These are phyloP conservation scores for Candida ulmi DNA, from an alignment of 805 yeast species.

Conservation along the genomic window DNA sequence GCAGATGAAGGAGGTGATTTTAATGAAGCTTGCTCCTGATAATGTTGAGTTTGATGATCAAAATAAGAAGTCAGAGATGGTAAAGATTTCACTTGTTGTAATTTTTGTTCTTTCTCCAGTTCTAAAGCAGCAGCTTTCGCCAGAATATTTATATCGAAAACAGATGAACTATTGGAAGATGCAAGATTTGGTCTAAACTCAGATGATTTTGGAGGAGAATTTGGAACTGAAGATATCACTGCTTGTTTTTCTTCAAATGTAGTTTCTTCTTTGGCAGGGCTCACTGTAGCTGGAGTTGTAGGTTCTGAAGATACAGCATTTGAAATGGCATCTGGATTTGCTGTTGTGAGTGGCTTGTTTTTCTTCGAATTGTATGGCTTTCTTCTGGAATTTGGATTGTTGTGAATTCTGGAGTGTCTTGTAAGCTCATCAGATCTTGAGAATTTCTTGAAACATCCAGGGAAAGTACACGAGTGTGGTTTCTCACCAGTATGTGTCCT, in stretches of 20 bases:
- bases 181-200: constrained; percentile 8
- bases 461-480: constrained; percentile 71
- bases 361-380: constrained; percentile 42
- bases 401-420: constrained; percentile 67
- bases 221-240: constrained; percentile 13
- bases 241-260: constrained; percentile 3
- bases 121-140: constrained; percentile 26
- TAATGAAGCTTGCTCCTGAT: neutral
- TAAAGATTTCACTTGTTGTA: constrained; percentile 22
- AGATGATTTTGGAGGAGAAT: constrained; percentile 16
- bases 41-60: constrained; percentile 5
- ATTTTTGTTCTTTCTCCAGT: constrained; percentile 23
- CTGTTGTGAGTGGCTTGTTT: constrained; percentile 3
- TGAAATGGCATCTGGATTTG: neutral
- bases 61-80: constrained; percentile 24
- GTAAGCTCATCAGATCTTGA: constrained; percentile 71
- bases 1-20: constrained; percentile 7
- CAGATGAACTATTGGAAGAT: constrained; percentile 7
- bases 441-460: constrained; percentile 64
- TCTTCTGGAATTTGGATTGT: constrained; percentile 64
- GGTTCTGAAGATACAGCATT: neutral
- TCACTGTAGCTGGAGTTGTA: neutral
- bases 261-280: neutral
- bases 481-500: constrained; percentile 80
- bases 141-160: constrained; percentile 23